Evolutionary conservation across 495 filamentous ascomycete genomes (phyloP).

Genomic region (Hyaloscypha bicolor): DNA sequence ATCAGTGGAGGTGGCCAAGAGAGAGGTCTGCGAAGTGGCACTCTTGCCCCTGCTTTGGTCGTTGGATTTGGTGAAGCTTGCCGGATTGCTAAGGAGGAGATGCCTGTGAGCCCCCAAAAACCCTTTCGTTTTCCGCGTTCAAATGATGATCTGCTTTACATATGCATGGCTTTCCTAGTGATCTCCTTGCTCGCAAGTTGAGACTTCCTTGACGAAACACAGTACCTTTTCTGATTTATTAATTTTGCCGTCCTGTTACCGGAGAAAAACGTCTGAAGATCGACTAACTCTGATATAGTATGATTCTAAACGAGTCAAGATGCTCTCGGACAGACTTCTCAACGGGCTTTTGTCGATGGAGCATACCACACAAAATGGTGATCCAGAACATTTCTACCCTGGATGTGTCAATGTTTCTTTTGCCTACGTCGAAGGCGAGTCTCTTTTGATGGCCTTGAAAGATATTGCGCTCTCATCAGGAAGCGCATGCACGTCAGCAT

Average conservation of each 20-base stretch:
- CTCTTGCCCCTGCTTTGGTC: slow-evolving; percentile 82
- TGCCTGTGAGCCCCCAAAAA: slow-evolving; percentile 66
- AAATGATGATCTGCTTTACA: slow-evolving; percentile 69
- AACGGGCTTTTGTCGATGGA: slow-evolving; percentile 84
- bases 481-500: slow-evolving; percentile 95
- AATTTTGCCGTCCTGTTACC: slow-evolving; percentile 13
- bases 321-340: slow-evolving; percentile 79
- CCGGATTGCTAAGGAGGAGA: slow-evolving; percentile 84
- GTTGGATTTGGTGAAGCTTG: slow-evolving; percentile 97
- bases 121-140: slow-evolving; percentile 17
- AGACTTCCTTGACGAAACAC: slow-evolving; percentile 36
- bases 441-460: slow-evolving; percentile 95
- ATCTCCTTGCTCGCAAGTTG: slow-evolving; percentile 44
- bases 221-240: slow-evolving; percentile 34
- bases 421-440: slow-evolving; percentile 97
- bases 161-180: slow-evolving; percentile 69
- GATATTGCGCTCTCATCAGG: slow-evolving; percentile 97
- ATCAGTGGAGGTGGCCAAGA: slow-evolving; percentile 97
- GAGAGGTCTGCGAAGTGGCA: slow-evolving; percentile 90
- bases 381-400: slow-evolving; percentile 81
- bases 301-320: slow-evolving; percentile 79
- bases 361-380: slow-evolving; percentile 90
- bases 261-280: slow-evolving; percentile 21
- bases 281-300: slow-evolving; percentile 63
- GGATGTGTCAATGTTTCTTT: slow-evolving; percentile 99